Conservation (phyloP, 352 stramenopile species). For the Globisporangium apiculatum region DNA sequence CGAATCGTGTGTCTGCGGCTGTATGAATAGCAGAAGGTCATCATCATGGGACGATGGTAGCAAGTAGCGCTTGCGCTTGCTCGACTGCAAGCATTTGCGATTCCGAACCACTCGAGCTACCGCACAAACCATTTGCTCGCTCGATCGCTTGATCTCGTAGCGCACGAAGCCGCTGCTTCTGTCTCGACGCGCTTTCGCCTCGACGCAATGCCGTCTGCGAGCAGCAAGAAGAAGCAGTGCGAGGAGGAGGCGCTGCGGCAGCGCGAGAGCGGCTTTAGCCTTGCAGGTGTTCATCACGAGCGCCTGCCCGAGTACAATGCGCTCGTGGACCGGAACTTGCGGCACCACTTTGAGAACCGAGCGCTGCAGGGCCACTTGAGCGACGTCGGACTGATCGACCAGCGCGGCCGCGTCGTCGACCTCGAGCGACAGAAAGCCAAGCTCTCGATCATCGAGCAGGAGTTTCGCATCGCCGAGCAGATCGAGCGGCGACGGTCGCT, state of each 20-base stretch:
- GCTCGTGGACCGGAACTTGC: conserved; percentile 85
- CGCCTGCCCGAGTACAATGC: conserved; percentile 83
- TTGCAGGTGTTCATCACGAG: conserved; percentile 53
- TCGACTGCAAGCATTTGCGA: no score
- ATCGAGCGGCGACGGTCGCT: conserved; percentile 56
- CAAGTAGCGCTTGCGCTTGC: no score
- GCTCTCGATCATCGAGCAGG: conserved; percentile 89
- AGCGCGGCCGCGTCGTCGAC: conserved; percentile 84
- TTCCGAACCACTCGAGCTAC: no score
- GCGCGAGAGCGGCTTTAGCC: conserved; percentile 53
- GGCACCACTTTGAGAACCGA: conserved; percentile 85
- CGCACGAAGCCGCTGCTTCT: no score
- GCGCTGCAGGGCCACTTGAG: conserved; percentile 74
- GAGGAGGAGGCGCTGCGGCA: conserved; percentile 35
- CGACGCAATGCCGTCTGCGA: no score
- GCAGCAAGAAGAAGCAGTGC: conserved; percentile 24
- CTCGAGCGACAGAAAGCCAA: conserved; percentile 86
- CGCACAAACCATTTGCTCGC: no score
- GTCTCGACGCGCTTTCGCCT: no score
- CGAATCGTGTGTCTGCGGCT: no score
- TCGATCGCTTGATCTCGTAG: no score
- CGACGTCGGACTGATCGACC: conserved; percentile 79
- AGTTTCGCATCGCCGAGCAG: conserved; percentile 86
- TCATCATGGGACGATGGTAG: no score
- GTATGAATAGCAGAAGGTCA: no score